Evolutionary conservation across 2,329 filamentous ascomycete genomes (phyloP).

Genomic region (Diaporthe aspalathi): DNA sequence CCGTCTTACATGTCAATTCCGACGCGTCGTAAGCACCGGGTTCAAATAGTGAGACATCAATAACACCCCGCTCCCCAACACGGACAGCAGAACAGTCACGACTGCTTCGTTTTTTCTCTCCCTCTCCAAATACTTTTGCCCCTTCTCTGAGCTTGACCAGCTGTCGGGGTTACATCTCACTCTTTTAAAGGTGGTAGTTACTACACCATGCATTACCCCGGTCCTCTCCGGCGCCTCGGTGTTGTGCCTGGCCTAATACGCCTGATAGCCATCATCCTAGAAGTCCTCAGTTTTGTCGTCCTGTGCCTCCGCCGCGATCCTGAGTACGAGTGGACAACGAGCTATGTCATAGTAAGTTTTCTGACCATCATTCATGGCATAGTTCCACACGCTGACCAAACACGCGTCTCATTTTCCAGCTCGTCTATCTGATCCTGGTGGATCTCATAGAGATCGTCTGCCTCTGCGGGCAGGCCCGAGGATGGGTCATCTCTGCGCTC

Average conservation of each 20-base stretch:
- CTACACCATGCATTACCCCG: slow-evolving; percentile 10
- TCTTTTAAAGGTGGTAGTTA: no score
- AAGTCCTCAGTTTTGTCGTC: slow-evolving; percentile 29
- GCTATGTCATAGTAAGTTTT: slow-evolving; percentile 36
- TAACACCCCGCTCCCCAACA: slow-evolving; percentile 8
- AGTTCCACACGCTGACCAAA: background rate
- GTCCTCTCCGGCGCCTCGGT: slow-evolving; percentile 26
- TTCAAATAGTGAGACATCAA: slow-evolving; percentile 9
- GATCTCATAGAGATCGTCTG: slow-evolving; percentile 32
- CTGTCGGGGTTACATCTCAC: background rate
- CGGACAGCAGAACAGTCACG: background rate
- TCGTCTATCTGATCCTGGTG: slow-evolving; percentile 34
- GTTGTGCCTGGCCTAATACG: slow-evolving; percentile 28
- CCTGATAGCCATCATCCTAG: slow-evolving; percentile 21
- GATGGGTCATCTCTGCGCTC: slow-evolving; percentile 32
- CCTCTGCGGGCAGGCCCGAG: slow-evolving; percentile 35
- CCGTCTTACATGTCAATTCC: slow-evolving; percentile 32
- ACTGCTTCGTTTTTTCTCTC: background rate
- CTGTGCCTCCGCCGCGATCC: slow-evolving; percentile 12
- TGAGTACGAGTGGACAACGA: slow-evolving; percentile 21
- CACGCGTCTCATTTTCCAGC: slow-evolving; percentile 9
- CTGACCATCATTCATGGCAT: no score
- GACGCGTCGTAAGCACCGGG: slow-evolving; percentile 30
- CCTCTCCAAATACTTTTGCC: background rate
- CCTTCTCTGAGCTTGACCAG: background rate